A percentile compares a stretch with the other conserved stretches of the same genome.
Evolutionary conservation across 1,139 yeast genomes (phyloP).

Genomic region (Debaryomyces fabryi): DNA sequence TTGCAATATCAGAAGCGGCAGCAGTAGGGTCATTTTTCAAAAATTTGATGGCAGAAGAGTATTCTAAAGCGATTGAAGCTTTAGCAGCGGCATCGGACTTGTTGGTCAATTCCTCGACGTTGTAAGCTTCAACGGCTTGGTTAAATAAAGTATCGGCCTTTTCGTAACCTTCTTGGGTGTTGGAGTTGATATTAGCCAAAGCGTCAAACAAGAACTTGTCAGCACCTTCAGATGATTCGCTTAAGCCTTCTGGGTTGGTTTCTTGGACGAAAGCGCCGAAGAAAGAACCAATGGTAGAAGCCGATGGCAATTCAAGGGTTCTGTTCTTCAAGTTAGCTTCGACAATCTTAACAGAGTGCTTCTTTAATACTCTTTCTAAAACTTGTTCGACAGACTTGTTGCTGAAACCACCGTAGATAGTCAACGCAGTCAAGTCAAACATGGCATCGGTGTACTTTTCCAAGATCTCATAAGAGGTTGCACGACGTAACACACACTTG

Average conservation of each 20-base stretch:
- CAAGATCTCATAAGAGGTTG: slow-evolving; percentile 82
- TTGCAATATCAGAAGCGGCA: slow-evolving; percentile 57
- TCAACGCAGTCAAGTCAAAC: slow-evolving; percentile 86
- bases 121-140: slow-evolving; percentile 65
- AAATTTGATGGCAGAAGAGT: slow-evolving; percentile 79
- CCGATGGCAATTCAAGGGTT: slow-evolving; percentile 72
- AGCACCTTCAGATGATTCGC: slow-evolving; percentile 50
- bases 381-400: slow-evolving; percentile 78
- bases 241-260: slow-evolving; percentile 52
- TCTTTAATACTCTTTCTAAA: slow-evolving; percentile 84
- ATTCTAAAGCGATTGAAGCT: slow-evolving; percentile 73
- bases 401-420: slow-evolving; percentile 75
- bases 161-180: slow-evolving; percentile 72
- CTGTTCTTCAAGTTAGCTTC: slow-evolving; percentile 58
- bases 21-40: slow-evolving; percentile 76
- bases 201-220: slow-evolving; percentile 72
- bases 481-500: slow-evolving; percentile 80
- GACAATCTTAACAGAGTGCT: slow-evolving; percentile 70
- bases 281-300: slow-evolving; percentile 83
- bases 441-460: slow-evolving; percentile 83
- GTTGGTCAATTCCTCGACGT: slow-evolving; percentile 36
- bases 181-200: slow-evolving; percentile 60
- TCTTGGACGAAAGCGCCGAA: slow-evolving; percentile 69
- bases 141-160: slow-evolving; percentile 69
- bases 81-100: slow-evolving; percentile 53